Evolutionary conservation across 2,329 filamentous ascomycete genomes (phyloP).

Genomic region (Colletotrichum melonis): DNA sequence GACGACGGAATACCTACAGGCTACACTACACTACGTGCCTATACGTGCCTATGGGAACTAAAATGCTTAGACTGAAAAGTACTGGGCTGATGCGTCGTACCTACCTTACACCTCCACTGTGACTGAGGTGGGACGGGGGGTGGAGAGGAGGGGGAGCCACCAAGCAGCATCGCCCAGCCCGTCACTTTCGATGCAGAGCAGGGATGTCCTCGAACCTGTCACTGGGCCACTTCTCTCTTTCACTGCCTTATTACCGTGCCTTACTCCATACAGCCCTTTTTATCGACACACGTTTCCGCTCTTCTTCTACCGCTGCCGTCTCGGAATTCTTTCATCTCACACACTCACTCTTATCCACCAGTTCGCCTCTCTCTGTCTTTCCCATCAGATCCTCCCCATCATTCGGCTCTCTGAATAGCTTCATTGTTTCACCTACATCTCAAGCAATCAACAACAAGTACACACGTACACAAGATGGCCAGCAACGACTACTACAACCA

Average conservation of each 20-base stretch:
- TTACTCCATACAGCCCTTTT: slow-evolving; percentile 7
- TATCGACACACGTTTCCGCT: slow-evolving; percentile 24
- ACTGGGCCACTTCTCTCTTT: slow-evolving; percentile 7
- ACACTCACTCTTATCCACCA: slow-evolving; percentile 12
- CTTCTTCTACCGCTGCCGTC: slow-evolving; percentile 6
- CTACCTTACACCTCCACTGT: slow-evolving; percentile 3
- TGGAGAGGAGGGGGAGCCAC: not conserved
- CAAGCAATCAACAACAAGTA: not conserved
- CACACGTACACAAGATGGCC: slow-evolving; percentile 46
- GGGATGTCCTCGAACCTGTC: slow-evolving; percentile 8
- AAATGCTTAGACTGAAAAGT: not conserved
- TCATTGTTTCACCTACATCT: not conserved
- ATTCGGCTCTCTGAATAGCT: not conserved
- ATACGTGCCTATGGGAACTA: not conserved
- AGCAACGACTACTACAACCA: slow-evolving; percentile 55
- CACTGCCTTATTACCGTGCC: too few relatives aligned
- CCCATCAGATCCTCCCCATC: not conserved
- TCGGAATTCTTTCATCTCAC: slow-evolving; percentile 15
- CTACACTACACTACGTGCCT: not conserved
- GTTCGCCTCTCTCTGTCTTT: not conserved
- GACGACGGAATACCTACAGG: not conserved
- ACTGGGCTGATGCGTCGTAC: not conserved
- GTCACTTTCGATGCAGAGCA: slow-evolving; percentile 1
- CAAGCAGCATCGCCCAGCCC: slow-evolving; percentile 2
- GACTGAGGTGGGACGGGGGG: too few relatives aligned